Conservation (phyloP, 2,329 filamentous ascomycete species). For the Canariomyces notabilis region DNA sequence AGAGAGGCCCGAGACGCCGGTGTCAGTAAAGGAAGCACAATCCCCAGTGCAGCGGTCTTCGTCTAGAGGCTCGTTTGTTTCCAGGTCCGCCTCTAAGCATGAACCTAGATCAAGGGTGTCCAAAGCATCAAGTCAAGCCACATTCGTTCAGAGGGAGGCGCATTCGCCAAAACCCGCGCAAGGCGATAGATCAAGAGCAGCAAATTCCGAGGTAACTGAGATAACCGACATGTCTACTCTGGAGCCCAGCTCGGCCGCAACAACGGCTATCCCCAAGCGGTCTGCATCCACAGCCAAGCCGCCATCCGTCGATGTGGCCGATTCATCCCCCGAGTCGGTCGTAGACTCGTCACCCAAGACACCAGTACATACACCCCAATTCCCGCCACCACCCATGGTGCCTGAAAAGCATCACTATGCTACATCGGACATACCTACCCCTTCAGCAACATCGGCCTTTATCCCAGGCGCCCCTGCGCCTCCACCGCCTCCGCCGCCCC, state of each 20-base stretch:
- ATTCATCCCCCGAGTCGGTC: conserved; percentile 47
- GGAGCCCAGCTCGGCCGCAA: conserved; percentile 18
- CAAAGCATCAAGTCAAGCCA: conserved; percentile 54
- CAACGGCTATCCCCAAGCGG: conserved; percentile 18
- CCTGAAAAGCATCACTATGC: conserved; percentile 36
- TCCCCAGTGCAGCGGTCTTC: conserved; percentile 30
- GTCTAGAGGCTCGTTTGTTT: conserved; percentile 35
- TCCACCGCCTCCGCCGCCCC: conserved; percentile 59
- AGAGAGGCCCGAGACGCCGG: conserved; percentile 33
- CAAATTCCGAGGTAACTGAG: conserved; percentile 22
- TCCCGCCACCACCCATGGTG: conserved; percentile 42
- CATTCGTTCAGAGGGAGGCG: conserved; percentile 37
- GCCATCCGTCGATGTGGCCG: conserved; percentile 38
- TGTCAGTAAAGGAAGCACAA: conserved; percentile 29
- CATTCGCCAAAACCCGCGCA: conserved; percentile 11
- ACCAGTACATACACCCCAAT: conserved; percentile 51
- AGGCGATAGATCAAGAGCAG: conserved; percentile 2
- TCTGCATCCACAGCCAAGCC: conserved; percentile 24
- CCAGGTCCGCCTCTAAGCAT: conserved; percentile 38
- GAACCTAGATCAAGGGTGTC: conserved; percentile 50
- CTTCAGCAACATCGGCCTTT: conserved; percentile 38
- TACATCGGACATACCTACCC: conserved; percentile 36
- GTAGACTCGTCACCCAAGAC: conserved; percentile 56
- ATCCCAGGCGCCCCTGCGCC: conserved; percentile 34
- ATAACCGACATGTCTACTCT: conserved; percentile 23